Base-by-base conservation (phyloP, 768 basidiomycete species). In the Suillus decipiens region DNA sequence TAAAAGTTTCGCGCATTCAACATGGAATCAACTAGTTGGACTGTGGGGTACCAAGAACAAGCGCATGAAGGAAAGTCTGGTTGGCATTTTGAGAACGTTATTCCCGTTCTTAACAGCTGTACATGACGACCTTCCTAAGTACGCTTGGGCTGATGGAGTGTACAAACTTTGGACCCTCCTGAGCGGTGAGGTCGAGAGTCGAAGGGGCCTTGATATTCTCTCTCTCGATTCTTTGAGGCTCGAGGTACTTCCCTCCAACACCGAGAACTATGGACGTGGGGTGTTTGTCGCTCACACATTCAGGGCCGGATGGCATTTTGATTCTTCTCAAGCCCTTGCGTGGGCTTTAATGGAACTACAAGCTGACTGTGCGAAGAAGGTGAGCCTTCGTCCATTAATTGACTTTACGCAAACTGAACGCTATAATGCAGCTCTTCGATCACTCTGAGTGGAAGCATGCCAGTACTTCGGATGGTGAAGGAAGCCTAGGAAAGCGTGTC, bases 31-130 rank as follows among this genome's bases (percentile, higher is more conserved):
- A 2, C 70, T 98, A 6, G 79, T 95, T 3, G 76, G 76, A 2
- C 75, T 96, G 31, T 97, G 94, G 94, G 80, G 82, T 2, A 89
- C 89, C 19, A 94, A 93, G 76, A 89, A 87, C 72, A 87, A 84
- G 63, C 73, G 80, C 9, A 77, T 90, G 67, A 95, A 95, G 72
- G 95, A 96, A 73, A 84, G 86, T 50, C 78, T 98, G 19, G 79
- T 95, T 34, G 81, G 88, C n/a, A 81, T 92, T 28, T 75, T 97
- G 22, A 84, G 85, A 19, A 78, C 81, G 15, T 78, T 97, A 4
- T 84, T 96, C 48, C 92, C 92, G 1, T 95, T 88, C 72, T 74
- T 91, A 56, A 81, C 81, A 0, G 76, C 80, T 37, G 76, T 74
- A 41, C 66, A 75, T 42, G 74, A 71, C 47, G 63, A 53, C 22